phyloP scores from a whole-genome alignment of 2,329 filamentous ascomycete genomes.

The Clonostachys rhizophaga region DNA sequence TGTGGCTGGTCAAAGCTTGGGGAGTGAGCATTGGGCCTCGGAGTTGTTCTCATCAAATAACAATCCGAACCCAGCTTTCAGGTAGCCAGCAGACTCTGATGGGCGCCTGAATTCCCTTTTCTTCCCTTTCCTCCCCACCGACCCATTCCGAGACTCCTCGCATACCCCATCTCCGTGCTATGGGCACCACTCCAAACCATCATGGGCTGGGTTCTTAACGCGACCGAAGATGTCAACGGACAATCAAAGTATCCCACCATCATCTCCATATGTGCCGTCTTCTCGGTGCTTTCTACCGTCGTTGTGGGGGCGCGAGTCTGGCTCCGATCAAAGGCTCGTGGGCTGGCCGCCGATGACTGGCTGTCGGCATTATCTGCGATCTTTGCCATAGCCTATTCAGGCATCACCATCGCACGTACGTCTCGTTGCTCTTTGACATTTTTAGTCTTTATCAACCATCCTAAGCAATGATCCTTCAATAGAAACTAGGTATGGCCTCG shows the following conservation, averaged over 20 bases:
- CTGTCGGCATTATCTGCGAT: constrained; percentile 30
- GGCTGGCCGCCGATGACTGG: constrained; percentile 43
- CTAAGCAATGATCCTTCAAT: not conserved
- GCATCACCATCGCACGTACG: constrained; percentile 44
- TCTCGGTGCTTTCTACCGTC: constrained; percentile 34
- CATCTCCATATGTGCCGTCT: constrained; percentile 37
- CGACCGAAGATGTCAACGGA: constrained; percentile 36
- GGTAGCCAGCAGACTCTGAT: no score
- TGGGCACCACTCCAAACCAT: not conserved
- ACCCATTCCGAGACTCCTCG: no score
- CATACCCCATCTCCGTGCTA: no score
- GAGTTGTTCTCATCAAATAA: no score
- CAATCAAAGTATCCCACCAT: constrained; percentile 43
- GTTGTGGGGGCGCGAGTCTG: constrained; percentile 35
- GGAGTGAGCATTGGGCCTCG: no score
- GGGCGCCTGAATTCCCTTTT: no score
- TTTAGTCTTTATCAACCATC: not conserved
- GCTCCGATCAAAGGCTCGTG: constrained; percentile 32
- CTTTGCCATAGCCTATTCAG: constrained; percentile 43
- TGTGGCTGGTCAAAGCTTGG: no score
- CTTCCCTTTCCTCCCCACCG: no score
- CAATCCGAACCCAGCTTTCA: no score
- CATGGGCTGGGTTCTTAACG: constrained; percentile 49
- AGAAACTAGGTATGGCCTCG: constrained; percentile 50
- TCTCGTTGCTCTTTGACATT: not conserved